Evolutionary conservation across 176 grass and related monocot genomes (phyloP).

Genomic region (Aegilops umbellulata): DNA sequence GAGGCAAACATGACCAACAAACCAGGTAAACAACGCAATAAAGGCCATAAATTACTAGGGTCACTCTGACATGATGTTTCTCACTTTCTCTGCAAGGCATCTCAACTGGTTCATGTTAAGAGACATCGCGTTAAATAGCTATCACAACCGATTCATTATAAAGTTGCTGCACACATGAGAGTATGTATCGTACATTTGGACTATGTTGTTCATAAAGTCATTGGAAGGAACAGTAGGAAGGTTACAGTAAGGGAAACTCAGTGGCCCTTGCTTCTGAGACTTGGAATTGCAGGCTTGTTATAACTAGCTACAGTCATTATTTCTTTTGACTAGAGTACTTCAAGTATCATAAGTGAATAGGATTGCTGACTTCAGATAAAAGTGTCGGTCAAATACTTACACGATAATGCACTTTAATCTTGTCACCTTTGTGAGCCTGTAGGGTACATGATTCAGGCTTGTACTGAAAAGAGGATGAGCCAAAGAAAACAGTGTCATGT

Average conservation of each 20-base stretch:
- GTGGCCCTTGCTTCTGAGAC: background rate
- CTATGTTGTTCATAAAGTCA: background rate
- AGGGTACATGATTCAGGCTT: slow-evolving; percentile 72
- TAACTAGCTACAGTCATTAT: background rate
- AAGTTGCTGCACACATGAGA: background rate
- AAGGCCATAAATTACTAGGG: background rate
- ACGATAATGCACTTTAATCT: slow-evolving; percentile 88
- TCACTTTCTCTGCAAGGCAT: background rate
- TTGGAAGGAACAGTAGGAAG: background rate
- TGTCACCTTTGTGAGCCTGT: slow-evolving; percentile 85
- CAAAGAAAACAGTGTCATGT: slow-evolving; percentile 8
- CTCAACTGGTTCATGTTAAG: background rate
- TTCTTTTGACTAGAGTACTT: background rate
- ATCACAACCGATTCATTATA: slow-evolving; percentile 5
- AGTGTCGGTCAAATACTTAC: slow-evolving; percentile 42
- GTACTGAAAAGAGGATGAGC: slow-evolving; percentile 51
- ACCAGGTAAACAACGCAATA: background rate
- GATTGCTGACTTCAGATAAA: background rate
- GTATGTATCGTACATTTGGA: background rate
- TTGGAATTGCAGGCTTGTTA: background rate
- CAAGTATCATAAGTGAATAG: background rate
- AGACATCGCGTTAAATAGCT: background rate
- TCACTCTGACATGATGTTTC: background rate
- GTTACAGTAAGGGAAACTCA: background rate
- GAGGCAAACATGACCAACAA: slow-evolving; percentile 5